Evolutionary conservation across 2,329 filamentous ascomycete genomes (phyloP), one percentile per base, ranked within the genome.

Genomic region (Penicillium sp.): DNA sequence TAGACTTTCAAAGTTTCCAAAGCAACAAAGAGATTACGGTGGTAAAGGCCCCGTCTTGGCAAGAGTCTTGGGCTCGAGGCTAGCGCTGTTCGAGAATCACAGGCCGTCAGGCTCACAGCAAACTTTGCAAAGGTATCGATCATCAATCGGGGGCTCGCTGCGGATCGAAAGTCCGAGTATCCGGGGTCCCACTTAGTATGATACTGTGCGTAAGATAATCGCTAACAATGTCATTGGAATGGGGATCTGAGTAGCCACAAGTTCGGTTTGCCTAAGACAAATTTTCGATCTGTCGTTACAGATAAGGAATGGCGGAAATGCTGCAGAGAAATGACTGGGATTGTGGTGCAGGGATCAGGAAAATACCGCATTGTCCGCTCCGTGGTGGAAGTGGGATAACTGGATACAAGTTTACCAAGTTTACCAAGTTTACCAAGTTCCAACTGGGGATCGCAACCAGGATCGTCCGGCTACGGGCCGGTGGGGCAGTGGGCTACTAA

Each of bases 381-480:
- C 28, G 28, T 47, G 7, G 6, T 47, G 14, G 25, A 31, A 25
- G 15, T 25, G 17, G 28, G 17, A 51, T 14, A 15, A 15, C 25
- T 25, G 25, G 25, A 25, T 25, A 25, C 25, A 25, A 25, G 25
- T 25, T 20, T 20, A 20, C 20, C 20, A 20, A 20, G 20, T 20
- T 20, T 20, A 20, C 20, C 20, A n/a, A n/a, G n/a, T n/a, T n/a
- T n/a, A n/a, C n/a, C 0, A 20, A 20, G 20, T 25, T 4, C 28
- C 28, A 31, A 31, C 28, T 15, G 5, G 10, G 48, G 20, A 38
- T 37, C 12, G 35, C 14, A n/a, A 31, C 22, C n/a, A 15, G 22
- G 43, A 51, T 51, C 49, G 34, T 17, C 49, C 49, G 48, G 49
- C 28, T 35, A n/a, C 49, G 49, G 49, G 20, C 17, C 34, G 49